Evolutionary conservation across 129 eudicot genomes (phyloP).

Genomic region (Oenanthe sinensis): DNA sequence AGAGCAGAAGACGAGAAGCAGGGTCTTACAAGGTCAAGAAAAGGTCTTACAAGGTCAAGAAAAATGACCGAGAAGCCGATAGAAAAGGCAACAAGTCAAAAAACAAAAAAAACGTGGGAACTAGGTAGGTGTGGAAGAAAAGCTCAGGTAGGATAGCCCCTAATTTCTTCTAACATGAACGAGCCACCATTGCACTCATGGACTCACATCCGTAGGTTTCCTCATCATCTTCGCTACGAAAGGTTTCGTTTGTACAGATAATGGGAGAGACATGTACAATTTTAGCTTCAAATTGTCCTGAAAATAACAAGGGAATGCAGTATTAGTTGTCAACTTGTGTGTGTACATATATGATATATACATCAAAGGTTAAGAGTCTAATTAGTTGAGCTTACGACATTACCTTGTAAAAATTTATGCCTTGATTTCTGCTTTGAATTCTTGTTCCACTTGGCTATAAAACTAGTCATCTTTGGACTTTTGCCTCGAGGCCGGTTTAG

Average conservation of each 20-base stretch:
- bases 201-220: not conserved
- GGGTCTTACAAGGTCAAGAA: slow-evolving; percentile 99
- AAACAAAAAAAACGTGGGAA: slow-evolving; percentile 9
- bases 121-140: slow-evolving; percentile 15
- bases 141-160: slow-evolving; percentile 98
- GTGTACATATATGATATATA: not conserved
- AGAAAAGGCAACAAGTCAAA: slow-evolving; percentile 66
- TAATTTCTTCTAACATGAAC: slow-evolving; percentile 12
- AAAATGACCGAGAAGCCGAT: slow-evolving; percentile 10
- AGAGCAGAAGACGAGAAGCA: not conserved
- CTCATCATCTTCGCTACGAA: not conserved
- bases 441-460: slow-evolving; percentile 30
- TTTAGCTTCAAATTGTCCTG: slow-evolving; percentile 13
- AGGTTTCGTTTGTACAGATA: not conserved
- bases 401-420: slow-evolving; percentile 26
- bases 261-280: not conserved
- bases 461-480: not conserved
- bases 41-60: slow-evolving; percentile 99
- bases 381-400: not conserved
- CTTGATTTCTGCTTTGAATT: slow-evolving; percentile 21
- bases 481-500: not conserved
- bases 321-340: not conserved
- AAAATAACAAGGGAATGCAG: not conserved
- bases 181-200: not conserved
- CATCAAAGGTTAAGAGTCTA: not conserved